Conservation (phyloP, 2,329 filamentous ascomycete genomes). For the Drechslerella dactyloides region DNA sequence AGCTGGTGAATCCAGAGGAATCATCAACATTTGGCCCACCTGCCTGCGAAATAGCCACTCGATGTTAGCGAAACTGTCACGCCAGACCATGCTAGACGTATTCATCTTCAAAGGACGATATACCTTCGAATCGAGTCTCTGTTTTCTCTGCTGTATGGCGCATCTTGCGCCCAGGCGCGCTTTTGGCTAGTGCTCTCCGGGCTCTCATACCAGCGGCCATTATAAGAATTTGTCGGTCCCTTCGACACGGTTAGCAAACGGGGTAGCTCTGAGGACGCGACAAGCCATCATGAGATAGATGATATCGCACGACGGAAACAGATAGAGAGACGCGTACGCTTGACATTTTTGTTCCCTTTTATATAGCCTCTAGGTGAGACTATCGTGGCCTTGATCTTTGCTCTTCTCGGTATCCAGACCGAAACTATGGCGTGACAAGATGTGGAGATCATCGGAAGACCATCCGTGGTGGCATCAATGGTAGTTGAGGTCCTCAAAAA, state of each 20-base stretch:
- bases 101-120: background rate
- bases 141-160: constrained; percentile 45
- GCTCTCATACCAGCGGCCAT: constrained; percentile 41
- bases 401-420: constrained; percentile 46
- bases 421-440: constrained; percentile 44
- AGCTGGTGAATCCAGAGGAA: constrained; percentile 59
- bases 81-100: background rate
- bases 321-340: constrained; percentile 18
- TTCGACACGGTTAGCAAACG: constrained; percentile 14
- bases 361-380: constrained; percentile 30
- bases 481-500: constrained; percentile 2
- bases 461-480: constrained; percentile 29
- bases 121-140: constrained; percentile 49
- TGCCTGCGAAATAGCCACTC: constrained; percentile 59
- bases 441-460: constrained; percentile 51
- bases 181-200: constrained; percentile 45
- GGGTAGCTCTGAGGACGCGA: background rate
- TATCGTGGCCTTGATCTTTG: constrained; percentile 47
- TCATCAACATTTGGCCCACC: constrained; percentile 78
- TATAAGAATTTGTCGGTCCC: constrained; percentile 35
- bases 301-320: constrained; percentile 22
- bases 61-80: background rate
- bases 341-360: constrained; percentile 46
- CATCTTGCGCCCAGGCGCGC: constrained; percentile 48
- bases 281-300: constrained; percentile 1